These are phyloP conservation scores for Phaffomyces antillensis DNA, from an alignment of 805 yeast species.

Conservation along the genomic window DNA sequence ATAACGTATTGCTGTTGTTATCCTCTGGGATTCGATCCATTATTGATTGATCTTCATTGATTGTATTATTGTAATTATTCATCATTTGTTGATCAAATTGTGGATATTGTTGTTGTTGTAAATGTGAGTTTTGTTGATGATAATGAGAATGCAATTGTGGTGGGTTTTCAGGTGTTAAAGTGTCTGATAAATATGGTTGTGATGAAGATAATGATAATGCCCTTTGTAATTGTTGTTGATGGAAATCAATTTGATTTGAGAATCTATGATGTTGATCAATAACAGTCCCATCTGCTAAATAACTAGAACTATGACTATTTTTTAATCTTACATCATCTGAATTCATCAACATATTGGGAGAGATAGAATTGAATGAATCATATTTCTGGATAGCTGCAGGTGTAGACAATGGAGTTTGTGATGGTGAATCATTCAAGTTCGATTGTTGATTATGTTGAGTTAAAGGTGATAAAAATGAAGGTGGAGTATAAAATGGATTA, in stretches of 20 bases:
- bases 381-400: conserved; percentile 12
- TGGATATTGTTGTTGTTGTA: background rate
- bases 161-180: conserved; percentile 3
- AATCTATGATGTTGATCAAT: too few species aligned
- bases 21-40: conserved; percentile 6
- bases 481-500: conserved; percentile 45
- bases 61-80: background rate
- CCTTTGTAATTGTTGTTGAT: background rate
- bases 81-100: background rate
- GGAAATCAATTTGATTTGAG: background rate
- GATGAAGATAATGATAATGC: background rate
- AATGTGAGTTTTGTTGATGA: background rate
- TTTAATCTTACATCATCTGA: background rate
- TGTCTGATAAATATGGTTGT: conserved; percentile 1
- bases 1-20: conserved; percentile 5
- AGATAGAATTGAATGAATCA: conserved; percentile 11
- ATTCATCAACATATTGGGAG: conserved; percentile 19
- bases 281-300: conserved; percentile 23
- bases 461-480: conserved; percentile 35
- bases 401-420: conserved; percentile 20
- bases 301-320: conserved; percentile 7
- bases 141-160: background rate
- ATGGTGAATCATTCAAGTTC: conserved; percentile 9
- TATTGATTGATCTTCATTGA: background rate
- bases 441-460: conserved; percentile 8